A percentile compares a stretch with the other conserved stretches of the same genome.
phyloP scores from a whole-genome alignment of 495 filamentous ascomycete genomes.

The Umbilicaria muhlenbergii region DNA sequence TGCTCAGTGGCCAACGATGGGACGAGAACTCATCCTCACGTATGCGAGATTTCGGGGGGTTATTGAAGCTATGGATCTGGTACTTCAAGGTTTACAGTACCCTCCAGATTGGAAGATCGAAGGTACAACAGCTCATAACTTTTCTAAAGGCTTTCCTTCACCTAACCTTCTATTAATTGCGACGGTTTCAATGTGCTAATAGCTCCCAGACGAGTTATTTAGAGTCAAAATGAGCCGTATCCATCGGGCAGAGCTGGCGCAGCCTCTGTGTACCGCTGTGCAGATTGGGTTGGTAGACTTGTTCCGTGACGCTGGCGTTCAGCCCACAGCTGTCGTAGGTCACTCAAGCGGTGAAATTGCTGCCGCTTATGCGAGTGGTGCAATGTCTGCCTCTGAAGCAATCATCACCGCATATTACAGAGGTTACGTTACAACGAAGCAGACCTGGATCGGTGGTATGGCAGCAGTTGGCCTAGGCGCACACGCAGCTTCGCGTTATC shows the following conservation, averaged over 20 bases:
- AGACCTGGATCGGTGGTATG: slow-evolving; percentile 18
- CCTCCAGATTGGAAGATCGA: slow-evolving; percentile 3
- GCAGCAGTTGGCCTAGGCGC: slow-evolving; percentile 25
- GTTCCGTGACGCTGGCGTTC: slow-evolving; percentile 7
- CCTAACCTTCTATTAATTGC: too few species aligned
- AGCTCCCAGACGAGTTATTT: too few species aligned
- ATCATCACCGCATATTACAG: slow-evolving; percentile 11
- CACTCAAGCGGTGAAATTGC: slow-evolving; percentile 16
- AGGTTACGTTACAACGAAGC: slow-evolving; percentile 4
- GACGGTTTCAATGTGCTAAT: too few species aligned
- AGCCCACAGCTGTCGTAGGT: slow-evolving; percentile 10
- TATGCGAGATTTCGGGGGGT: background rate
- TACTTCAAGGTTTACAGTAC: background rate
- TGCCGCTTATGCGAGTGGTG: slow-evolving; percentile 9
- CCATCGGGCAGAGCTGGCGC: slow-evolving; percentile 10
- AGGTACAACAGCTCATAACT: too few species aligned
- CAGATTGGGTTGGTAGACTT: slow-evolving; percentile 17
- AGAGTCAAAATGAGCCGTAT: slow-evolving; percentile 5
- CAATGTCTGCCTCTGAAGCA: slow-evolving; percentile 7
- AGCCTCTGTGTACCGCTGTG: slow-evolving; percentile 16
- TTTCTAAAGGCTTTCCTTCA: too few species aligned
- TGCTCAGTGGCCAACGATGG: slow-evolving; percentile 14
- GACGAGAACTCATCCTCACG: background rate
- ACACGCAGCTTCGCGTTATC: slow-evolving; percentile 5
- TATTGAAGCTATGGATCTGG: slow-evolving; percentile 1